Evolutionary conservation across 1,139 yeast species (phyloP).

Genomic region (Kurtzmaniella quercitrusa): DNA sequence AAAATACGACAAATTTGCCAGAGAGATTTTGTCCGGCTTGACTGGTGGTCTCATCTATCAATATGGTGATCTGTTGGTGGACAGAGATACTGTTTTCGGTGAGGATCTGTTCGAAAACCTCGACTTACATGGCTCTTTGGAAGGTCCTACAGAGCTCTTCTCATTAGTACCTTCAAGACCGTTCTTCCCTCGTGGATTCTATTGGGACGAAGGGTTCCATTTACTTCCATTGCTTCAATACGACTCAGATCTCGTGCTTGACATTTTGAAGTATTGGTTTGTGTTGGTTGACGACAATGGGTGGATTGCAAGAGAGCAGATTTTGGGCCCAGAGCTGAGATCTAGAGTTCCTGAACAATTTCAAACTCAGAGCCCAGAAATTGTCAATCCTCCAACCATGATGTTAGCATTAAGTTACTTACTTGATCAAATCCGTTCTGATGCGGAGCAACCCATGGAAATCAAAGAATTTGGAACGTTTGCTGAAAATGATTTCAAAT

Average conservation of each 20-base stretch:
- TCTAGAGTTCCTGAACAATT: slow-evolving; percentile 86
- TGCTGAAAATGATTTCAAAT: slow-evolving; percentile 13
- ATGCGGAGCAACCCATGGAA: slow-evolving; percentile 17
- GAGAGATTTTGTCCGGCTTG: slow-evolving; percentile 75
- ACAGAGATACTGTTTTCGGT: slow-evolving; percentile 62
- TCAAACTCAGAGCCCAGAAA: slow-evolving; percentile 79
- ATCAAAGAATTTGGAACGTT: slow-evolving; percentile 14
- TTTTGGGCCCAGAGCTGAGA: slow-evolving; percentile 87
- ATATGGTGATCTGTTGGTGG: slow-evolving; percentile 84
- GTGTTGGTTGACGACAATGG: slow-evolving; percentile 81
- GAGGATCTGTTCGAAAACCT: slow-evolving; percentile 60
- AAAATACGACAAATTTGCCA: slow-evolving; percentile 57
- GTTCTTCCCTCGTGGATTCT: slow-evolving; percentile 93
- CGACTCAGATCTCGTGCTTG: slow-evolving; percentile 81
- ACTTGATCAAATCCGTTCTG: slow-evolving; percentile 37
- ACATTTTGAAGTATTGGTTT: slow-evolving; percentile 86
- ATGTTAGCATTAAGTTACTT: slow-evolving; percentile 74
- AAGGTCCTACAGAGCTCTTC: slow-evolving; percentile 71
- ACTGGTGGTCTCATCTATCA: slow-evolving; percentile 89
- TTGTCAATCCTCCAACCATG: slow-evolving; percentile 95
- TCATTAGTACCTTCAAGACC: slow-evolving; percentile 90
- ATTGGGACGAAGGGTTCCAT: slow-evolving; percentile 99
- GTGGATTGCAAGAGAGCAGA: slow-evolving; percentile 96
- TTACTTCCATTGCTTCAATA: slow-evolving; percentile 75
- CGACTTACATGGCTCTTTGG: slow-evolving; percentile 47